Base-by-base conservation (phyloP, 495 filamentous ascomycete species). In the Podospora anserina region DNA sequence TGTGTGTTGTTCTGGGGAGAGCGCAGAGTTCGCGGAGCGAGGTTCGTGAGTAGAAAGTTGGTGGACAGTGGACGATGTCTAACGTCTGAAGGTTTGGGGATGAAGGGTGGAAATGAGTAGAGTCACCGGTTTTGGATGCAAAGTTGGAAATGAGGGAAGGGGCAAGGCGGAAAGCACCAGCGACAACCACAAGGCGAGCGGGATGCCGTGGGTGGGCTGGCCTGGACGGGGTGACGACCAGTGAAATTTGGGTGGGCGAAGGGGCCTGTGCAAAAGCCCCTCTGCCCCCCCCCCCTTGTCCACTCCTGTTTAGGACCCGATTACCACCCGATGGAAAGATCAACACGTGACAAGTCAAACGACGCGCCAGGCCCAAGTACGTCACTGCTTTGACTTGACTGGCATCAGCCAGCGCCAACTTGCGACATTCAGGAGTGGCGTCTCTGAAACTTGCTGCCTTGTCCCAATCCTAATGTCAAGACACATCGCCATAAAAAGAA, bases 61-160 rank as follows among this genome's bases (percentile, higher is more conserved):
- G 68, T 69, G 68, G 61, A 63, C 67, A 69, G 68, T 69, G 68
- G 61, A 63, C 67, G 68, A 58, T 56, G 64, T 67, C 54, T 68
- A 69, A 71, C 61, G 69, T 60, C 72, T 61, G 76, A 68, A 74
- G 74, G 72, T 76, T 32, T 32, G 68, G 65, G 74, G 66, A 71
- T 62, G 69, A 68, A 72, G 67, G 66, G 63, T 66, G 69, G 61
- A 71, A 74, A 67, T 57, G 68, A 65, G 68, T 62, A 64, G 69
- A 69, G 66, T 68, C 62, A 69, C 65, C 66, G 67, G 74, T 77
- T 78, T 76, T 76, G 72, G 30, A 68, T 71, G 77, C 71, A 73
- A 72, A 78, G 77, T 77, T 77, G 77, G 75, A 78, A 78, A 78
- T 78, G 77, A 76, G 75, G 75, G 72, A 77, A 73, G 73, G 73